Base-by-base conservation (phyloP, 257 asterid genomes). In the Przewalskia tangutica region DNA sequence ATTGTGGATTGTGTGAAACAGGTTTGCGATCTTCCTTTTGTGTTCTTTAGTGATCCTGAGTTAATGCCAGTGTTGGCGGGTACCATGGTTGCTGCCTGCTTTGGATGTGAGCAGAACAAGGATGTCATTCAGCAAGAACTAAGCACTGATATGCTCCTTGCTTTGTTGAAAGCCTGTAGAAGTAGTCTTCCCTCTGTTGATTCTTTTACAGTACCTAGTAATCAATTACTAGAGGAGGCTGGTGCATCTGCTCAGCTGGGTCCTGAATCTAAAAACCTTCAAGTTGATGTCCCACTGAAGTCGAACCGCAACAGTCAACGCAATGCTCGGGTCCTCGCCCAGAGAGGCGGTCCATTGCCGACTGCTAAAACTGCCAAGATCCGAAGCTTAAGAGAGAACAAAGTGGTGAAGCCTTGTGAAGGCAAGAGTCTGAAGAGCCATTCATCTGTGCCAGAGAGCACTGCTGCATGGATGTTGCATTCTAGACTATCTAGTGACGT, bases 1-100 rank as follows among this genome's bases (percentile, higher is more conserved):
- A 86, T 40, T 44, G 11, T 51, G 56, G 18, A 65, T 63, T 59
- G 51, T 27, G 34, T 20, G 86, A 66, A 68, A 84, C 92, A 95
- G 99, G 97, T 95, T 2, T 95, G 99, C 89, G 99, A 95, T 87
- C 88, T 95, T 84, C 99, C 99, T 23, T 94, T 95, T 11, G 89
- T 86, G 51, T 95, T 95, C 97, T 95, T 95, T 90, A 95, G 97
- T 18, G 95, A 94, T 85, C 98, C 97, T 4, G 97, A 91, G 75
- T 77, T 95, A 87, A 95, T 95, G 99, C 99, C 98, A 23, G 73
- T 91, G 34, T 83, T 94, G 85, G 97, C 98, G 2, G 93, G 97
- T 83, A 91, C 97, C 7, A 81, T 94, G 79, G 93, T 93, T 70
- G 97, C 98, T 63, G 92, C 97, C 54, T 91, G 98, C 68, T 96